Conservation (phyloP, 1,284 basidiomycete species). For the Marasmius tenuissimus region DNA sequence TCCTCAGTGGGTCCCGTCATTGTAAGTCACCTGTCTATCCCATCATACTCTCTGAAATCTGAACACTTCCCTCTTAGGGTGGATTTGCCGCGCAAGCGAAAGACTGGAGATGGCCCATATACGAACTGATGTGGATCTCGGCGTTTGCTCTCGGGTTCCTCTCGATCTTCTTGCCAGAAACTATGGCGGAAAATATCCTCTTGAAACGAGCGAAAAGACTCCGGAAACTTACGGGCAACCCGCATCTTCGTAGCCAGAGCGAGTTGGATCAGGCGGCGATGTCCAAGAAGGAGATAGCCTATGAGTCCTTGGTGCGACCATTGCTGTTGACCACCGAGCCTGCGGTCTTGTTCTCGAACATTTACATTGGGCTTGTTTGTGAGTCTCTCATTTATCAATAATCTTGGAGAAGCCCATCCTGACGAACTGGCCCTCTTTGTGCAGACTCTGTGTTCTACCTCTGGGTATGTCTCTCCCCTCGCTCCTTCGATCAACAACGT, state of each 20-base stretch:
- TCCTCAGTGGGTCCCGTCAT: conserved; percentile 43
- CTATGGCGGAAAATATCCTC: conserved; percentile 43
- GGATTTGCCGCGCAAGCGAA: conserved; percentile 36
- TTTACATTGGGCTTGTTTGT: conserved; percentile 45
- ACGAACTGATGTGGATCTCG: conserved; percentile 54
- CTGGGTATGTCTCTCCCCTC: conserved; percentile 4
- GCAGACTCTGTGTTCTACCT: conserved; percentile 29
- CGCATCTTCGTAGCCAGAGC: conserved; percentile 22
- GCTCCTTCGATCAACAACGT: background rate
- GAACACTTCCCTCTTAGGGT: conserved; percentile 15
- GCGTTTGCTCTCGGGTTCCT: conserved; percentile 40
- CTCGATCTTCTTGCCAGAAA: conserved; percentile 20
- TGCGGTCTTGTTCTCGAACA: conserved; percentile 37
- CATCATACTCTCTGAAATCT: no score
- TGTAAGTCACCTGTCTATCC: conserved; percentile 8
- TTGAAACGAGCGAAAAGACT: conserved; percentile 28
- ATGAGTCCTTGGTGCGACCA: conserved; percentile 35
- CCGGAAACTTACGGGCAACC: conserved; percentile 27
- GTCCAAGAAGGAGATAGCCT: conserved; percentile 20
- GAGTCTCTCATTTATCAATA: background rate
- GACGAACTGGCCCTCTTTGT: background rate
- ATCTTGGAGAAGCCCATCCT: background rate
- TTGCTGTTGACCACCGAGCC: conserved; percentile 42
- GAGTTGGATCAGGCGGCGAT: conserved; percentile 21
- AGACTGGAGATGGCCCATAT: conserved; percentile 54